Conservation (phyloP, 768 basidiomycete genomes). For the Antrodiella citrinella region DNA sequence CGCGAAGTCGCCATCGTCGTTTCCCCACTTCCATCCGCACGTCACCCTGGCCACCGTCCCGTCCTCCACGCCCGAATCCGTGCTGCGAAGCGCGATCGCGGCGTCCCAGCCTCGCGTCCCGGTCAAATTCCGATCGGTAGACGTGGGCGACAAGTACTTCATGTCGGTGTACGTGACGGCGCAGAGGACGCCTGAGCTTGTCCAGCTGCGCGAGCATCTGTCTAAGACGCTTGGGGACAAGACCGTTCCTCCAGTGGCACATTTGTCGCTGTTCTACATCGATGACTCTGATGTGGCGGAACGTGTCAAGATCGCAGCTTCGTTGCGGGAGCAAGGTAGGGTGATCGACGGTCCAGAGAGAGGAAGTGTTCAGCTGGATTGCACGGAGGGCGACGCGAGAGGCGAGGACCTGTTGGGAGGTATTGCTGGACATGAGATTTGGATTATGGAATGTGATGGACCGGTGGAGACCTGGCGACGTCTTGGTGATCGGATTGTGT, state of each 20-base stretch:
- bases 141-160: slow-evolving; percentile 56
- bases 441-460: slow-evolving; percentile 22
- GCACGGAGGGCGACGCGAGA: slow-evolving; percentile 1
- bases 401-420: slow-evolving; percentile 13
- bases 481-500: slow-evolving; percentile 12
- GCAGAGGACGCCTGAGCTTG: slow-evolving; percentile 35
- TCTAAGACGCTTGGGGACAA: slow-evolving; percentile 28
- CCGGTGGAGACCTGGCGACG: slow-evolving; percentile 20
- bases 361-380: slow-evolving; percentile 19
- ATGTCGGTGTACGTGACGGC: slow-evolving; percentile 60
- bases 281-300: slow-evolving; percentile 54
- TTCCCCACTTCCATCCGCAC: slow-evolving; percentile 59
- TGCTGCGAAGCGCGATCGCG: slow-evolving; percentile 35
- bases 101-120: slow-evolving; percentile 25
- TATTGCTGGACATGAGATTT: slow-evolving; percentile 21
- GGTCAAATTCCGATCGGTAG: slow-evolving; percentile 44
- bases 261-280: slow-evolving; percentile 71
- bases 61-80: slow-evolving; percentile 18
- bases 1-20: slow-evolving; percentile 35
- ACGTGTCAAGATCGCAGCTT: slow-evolving; percentile 39
- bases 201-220: slow-evolving; percentile 40
- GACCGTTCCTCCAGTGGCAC: slow-evolving; percentile 56
- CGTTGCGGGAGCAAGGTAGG: slow-evolving; percentile 30
- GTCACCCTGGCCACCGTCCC: slow-evolving; percentile 53
- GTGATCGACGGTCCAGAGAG: slow-evolving; percentile 22